These are phyloP conservation scores for Lichtheimia ornata DNA, from an alignment of 371 early-diverging fungal genomes.

Conservation along the genomic window DNA sequence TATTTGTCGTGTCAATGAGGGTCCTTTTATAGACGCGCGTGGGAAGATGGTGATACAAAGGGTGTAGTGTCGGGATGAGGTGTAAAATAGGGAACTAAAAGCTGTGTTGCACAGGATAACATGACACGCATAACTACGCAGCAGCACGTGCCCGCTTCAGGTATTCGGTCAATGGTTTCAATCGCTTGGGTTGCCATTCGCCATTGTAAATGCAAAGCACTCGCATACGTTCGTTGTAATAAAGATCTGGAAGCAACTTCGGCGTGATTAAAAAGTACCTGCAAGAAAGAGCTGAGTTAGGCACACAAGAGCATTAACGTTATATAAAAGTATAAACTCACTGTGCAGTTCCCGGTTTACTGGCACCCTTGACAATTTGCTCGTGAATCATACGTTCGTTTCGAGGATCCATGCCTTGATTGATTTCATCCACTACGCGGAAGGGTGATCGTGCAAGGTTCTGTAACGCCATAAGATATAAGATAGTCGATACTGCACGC, in stretches of 20 bases:
- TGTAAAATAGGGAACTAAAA: no score
- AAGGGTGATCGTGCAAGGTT: slow-evolving; percentile 89
- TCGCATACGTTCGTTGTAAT: slow-evolving; percentile 91
- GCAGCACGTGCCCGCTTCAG: slow-evolving; percentile 22
- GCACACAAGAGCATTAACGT: neutral
- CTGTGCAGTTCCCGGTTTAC: slow-evolving; percentile 68
- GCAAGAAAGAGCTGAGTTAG: slow-evolving; percentile 4
- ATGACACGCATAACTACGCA: neutral
- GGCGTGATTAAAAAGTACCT: slow-evolving; percentile 99
- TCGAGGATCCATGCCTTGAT: slow-evolving; percentile 99
- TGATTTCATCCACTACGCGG: slow-evolving; percentile 99
- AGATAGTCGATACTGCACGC: slow-evolving; percentile 93
- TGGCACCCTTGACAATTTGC: slow-evolving; percentile 85
- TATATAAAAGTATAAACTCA: slow-evolving; percentile 34
- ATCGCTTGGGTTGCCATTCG: slow-evolving; percentile 76
- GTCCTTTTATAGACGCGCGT: slow-evolving; percentile 1
- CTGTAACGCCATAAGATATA: slow-evolving; percentile 97
- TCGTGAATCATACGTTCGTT: slow-evolving; percentile 97
- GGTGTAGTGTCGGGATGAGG: no score
- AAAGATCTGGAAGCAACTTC: slow-evolving; percentile 95
- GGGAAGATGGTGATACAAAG: no score
- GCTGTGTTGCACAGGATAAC: no score
- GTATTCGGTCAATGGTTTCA: slow-evolving; percentile 33
- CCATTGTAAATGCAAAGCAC: slow-evolving; percentile 95
- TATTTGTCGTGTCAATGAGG: neutral